These are phyloP conservation scores for Rhodotorula sp. DNA, from an alignment of 1,284 basidiomycete genomes.

Conservation along the genomic window DNA sequence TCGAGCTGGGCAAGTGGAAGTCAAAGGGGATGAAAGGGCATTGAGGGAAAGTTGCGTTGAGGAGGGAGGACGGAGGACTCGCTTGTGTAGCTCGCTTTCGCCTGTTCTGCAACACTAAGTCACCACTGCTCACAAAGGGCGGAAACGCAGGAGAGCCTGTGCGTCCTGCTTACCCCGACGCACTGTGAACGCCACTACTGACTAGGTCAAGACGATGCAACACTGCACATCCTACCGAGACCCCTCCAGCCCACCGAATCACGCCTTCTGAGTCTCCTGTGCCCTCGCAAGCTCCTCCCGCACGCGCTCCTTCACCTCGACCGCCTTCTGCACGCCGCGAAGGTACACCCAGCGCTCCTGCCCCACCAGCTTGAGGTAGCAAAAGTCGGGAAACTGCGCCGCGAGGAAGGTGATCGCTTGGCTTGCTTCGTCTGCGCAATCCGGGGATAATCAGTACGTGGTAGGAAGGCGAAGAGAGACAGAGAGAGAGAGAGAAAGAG, in stretches of 20 bases:
- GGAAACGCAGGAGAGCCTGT: too few species aligned
- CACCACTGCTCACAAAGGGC: too few species aligned
- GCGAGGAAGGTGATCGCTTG: slow-evolving; percentile 33
- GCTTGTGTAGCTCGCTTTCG: background rate
- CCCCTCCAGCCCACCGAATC: background rate
- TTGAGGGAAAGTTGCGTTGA: background rate
- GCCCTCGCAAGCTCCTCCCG: slow-evolving; percentile 16
- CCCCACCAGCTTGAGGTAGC: slow-evolving; percentile 31
- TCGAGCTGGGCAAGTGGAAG: slow-evolving; percentile 29
- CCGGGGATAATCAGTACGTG: background rate
- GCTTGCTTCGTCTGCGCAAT: slow-evolving; percentile 30
- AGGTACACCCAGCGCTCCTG: slow-evolving; percentile 29
- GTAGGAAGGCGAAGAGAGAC: background rate
- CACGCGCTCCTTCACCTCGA: slow-evolving; percentile 33
- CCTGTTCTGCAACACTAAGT: too few species aligned
- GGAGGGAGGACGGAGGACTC: background rate
- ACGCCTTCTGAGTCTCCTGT: background rate
- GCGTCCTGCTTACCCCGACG: too few species aligned
- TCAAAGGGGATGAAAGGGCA: slow-evolving; percentile 18
- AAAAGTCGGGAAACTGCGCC: slow-evolving; percentile 30
- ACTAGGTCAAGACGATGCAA: background rate
- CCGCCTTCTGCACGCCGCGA: slow-evolving; percentile 12
- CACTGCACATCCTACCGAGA: background rate
- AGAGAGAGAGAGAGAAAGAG: background rate
- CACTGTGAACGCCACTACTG: too few species aligned